These are phyloP conservation scores for Microthlaspi erraticum DNA, from an alignment of 345 rosid genomes.

Conservation along the genomic window DNA sequence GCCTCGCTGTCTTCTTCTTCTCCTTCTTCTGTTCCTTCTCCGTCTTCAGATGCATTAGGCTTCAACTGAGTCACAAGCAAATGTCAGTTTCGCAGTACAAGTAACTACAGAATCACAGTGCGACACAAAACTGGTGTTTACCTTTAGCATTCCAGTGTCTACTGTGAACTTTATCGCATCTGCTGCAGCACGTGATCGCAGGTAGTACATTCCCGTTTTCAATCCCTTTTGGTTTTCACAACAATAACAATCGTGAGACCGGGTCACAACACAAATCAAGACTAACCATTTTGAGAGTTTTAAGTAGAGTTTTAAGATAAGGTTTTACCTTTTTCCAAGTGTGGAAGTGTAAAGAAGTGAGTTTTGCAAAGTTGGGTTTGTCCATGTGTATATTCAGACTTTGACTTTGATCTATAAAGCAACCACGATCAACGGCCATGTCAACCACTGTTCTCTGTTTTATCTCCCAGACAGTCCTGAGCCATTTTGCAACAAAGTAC, in stretches of 20 bases:
- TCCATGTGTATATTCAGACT: constrained; percentile 96
- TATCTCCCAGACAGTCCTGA: constrained; percentile 98
- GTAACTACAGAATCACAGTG: neutral
- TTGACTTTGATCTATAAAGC: constrained; percentile 94
- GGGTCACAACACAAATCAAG: neutral
- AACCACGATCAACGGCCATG: constrained; percentile 93
- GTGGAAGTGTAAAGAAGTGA: constrained; percentile 82
- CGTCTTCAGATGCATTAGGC: constrained; percentile 40
- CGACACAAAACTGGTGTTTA: constrained; percentile 38
- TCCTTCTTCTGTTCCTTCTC: neutral
- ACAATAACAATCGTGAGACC: neutral
- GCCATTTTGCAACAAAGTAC: neutral
- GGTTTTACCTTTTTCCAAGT: constrained; percentile 78
- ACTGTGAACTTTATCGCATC: constrained; percentile 98
- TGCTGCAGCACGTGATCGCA: constrained; percentile 89
- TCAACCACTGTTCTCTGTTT: constrained; percentile 88
- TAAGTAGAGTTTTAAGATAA: neutral
- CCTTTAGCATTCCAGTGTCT: constrained; percentile 70
- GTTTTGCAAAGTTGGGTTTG: constrained; percentile 76
- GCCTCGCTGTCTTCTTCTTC: constrained; percentile 54
- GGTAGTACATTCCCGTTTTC: constrained; percentile 92
- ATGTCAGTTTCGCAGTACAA: neutral
- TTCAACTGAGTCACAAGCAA: constrained; percentile 49
- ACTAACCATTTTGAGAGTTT: neutral
- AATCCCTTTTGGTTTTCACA: constrained; percentile 57